A percentile compares a stretch with the other conserved stretches of the same genome.
Evolutionary conservation across 176 grass and related monocot genomes (phyloP).

Genomic region (Areca catechu): DNA sequence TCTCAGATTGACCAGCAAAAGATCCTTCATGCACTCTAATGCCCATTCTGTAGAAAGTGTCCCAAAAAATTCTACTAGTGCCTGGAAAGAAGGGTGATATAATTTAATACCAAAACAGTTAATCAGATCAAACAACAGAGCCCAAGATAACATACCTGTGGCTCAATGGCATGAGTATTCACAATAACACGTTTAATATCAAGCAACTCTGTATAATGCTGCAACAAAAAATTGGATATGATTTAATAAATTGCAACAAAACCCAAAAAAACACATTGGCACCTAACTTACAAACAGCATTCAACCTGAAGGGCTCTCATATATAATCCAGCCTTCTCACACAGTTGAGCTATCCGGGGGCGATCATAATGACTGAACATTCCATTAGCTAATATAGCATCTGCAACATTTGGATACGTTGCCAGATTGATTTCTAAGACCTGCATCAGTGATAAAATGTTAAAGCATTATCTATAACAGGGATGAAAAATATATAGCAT

Average conservation of each 20-base stretch:
- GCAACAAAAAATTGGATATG: constrained; percentile 19
- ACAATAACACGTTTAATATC: constrained; percentile 96
- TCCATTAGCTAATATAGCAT: constrained; percentile 97
- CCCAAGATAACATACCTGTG: constrained; percentile 57
- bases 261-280: background rate
- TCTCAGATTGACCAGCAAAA: constrained; percentile 80
- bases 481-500: constrained; percentile 3
- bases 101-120: background rate
- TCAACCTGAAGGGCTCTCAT: constrained; percentile 86
- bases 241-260: constrained; percentile 16
- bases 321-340: constrained; percentile 95
- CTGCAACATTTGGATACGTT: constrained; percentile 92
- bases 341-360: constrained; percentile 89
- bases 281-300: constrained; percentile 12
- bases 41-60: constrained; percentile 91
- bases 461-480: constrained; percentile 1
- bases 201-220: constrained; percentile 90
- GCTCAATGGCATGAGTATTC: constrained; percentile 96
- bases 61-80: constrained; percentile 97
- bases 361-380: constrained; percentile 99
- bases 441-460: constrained; percentile 33
- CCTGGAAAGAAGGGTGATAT: constrained; percentile 18
- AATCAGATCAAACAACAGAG: background rate
- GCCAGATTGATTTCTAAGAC: constrained; percentile 97
- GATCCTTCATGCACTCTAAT: constrained; percentile 97